A percentile compares a stretch with the other conserved stretches of the same genome.
Conservation (phyloP, 495 filamentous ascomycete species). For the Lasiosphaeris hirsuta region DNA sequence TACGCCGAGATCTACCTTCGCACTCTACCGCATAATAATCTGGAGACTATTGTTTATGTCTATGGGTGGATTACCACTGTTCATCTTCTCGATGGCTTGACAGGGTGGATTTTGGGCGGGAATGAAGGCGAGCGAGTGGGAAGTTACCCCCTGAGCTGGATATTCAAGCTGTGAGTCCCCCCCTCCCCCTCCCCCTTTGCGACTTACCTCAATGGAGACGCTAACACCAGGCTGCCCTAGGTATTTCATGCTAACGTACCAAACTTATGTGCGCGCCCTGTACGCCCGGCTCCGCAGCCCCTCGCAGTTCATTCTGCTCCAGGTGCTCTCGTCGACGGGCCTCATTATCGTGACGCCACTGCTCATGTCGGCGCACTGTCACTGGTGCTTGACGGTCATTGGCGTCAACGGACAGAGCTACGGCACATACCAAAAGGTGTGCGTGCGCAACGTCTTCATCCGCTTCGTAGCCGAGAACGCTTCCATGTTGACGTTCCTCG, state of each 20-base stretch:
- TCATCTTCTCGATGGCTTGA: conserved; percentile 55
- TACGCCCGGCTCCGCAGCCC: conserved; percentile 61
- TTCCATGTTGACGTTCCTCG: conserved; percentile 63
- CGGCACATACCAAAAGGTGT: conserved; percentile 56
- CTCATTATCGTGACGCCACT: conserved; percentile 58
- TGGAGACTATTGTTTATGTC: conserved; percentile 62
- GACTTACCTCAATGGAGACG: background rate
- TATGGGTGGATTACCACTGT: conserved; percentile 65
- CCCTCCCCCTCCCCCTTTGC: background rate
- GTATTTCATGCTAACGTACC: conserved; percentile 64
- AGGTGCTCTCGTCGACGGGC: conserved; percentile 53
- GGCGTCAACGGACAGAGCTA: conserved; percentile 53
- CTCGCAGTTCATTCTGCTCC: conserved; percentile 56
- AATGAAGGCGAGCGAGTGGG: conserved; percentile 57
- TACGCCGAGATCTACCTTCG: conserved; percentile 64
- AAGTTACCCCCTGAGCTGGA: conserved; percentile 60
- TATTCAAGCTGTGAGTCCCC: conserved; percentile 60
- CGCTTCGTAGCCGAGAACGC: conserved; percentile 59
- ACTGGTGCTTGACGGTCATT: conserved; percentile 46
- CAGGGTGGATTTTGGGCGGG: conserved; percentile 60
- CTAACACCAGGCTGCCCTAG: conserved; percentile 49
- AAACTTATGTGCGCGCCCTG: conserved; percentile 66
- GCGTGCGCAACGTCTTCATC: conserved; percentile 59
- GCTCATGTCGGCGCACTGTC: conserved; percentile 55
- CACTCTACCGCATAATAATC: conserved; percentile 59